A percentile compares a stretch with the other conserved stretches of the same genome.
Conservation (phyloP, 2,329 filamentous ascomycete genomes). For the Ophiostoma sp. region DNA sequence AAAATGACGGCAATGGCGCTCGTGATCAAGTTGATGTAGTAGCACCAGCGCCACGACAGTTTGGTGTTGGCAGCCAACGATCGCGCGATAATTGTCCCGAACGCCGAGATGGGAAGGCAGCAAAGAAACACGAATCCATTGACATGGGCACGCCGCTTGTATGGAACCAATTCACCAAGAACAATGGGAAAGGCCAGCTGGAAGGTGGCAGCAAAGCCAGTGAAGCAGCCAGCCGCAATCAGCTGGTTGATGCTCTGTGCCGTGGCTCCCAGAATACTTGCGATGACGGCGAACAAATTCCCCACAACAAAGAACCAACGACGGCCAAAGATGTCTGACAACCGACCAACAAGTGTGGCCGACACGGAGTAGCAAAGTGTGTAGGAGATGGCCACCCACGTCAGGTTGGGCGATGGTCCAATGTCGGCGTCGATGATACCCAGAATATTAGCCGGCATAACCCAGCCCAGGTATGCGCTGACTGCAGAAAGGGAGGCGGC, state of each 20-base stretch:
- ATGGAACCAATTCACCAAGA: constrained; percentile 45
- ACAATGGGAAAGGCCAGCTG: constrained; percentile 43
- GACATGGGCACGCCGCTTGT: constrained; percentile 41
- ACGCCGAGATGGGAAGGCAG: constrained; percentile 33
- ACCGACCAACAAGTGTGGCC: constrained; percentile 39
- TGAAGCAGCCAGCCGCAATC: constrained; percentile 40
- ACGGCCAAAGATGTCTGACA: constrained; percentile 44
- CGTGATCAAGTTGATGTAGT: constrained; percentile 45
- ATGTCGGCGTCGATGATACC: constrained; percentile 31
- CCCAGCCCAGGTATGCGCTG: constrained; percentile 42
- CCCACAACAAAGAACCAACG: constrained; percentile 45
- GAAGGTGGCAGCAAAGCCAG: constrained; percentile 40
- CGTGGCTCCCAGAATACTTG: constrained; percentile 40
- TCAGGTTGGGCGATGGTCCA: constrained; percentile 39
- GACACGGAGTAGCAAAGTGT: constrained; percentile 41
- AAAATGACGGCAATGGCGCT: constrained; percentile 39
- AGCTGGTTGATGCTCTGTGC: constrained; percentile 39
- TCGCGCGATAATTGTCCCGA: constrained; percentile 38
- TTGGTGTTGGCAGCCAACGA: constrained; percentile 39
- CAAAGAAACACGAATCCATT: constrained; percentile 39
- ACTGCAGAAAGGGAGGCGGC: constrained; percentile 43
- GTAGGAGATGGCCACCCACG: constrained; percentile 41
- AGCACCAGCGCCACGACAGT: constrained; percentile 44
- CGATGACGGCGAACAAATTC: constrained; percentile 40
- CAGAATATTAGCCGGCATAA: constrained; percentile 42